Base-by-base conservation (phyloP, 345 rosid genomes). In the Gossypium longicalyx region DNA sequence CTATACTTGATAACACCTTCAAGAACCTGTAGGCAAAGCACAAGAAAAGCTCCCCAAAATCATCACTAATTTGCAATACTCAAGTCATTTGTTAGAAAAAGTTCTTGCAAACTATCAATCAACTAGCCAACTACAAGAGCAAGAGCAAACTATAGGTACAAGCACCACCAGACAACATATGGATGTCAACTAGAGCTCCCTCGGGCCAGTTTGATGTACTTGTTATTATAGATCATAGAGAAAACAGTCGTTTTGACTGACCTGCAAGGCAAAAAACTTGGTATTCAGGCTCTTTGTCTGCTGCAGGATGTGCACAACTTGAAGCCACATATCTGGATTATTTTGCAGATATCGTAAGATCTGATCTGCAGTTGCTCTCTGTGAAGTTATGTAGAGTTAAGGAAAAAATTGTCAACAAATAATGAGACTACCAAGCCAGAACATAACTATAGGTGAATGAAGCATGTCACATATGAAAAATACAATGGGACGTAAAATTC, bases 1-100 rank as follows among this genome's bases (percentile, higher is more conserved):
- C 97, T 85, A 74, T 96, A 96, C 86, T 96, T 96, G 25, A 96
- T 93, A 65, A 96, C 99, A 72, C 98, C 93, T 86, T 96, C 99
- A 64, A 93, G 89, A 62, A 96, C 98, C 99, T 93, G 86, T n/a
- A 76, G 23, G 81, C 58, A 56, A 34, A 29, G 70, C 10, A 56
- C 47, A 4, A 74, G 56, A 22, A 57, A 38, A n/a, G 41, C 4
- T 12, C 17, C 49, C 48, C 20, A 71, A 43, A n/a, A 67, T 12
- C 43, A 45, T 34, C 60, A 59, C 43, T 67, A 44, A 60, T 38
- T 43, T 19, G 29, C 34, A 57, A 22, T 23, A 43, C 7, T 19
- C 47, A 17, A 17, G n/a, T 34, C 16, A 72, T 72, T 58, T 20
- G 52, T 15, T 57, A n/a, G n/a, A 22, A 72, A 72, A 48, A 61